These are phyloP conservation scores for Scutellaria barbata DNA, from an alignment of 257 asterid species.

Conservation along the genomic window DNA sequence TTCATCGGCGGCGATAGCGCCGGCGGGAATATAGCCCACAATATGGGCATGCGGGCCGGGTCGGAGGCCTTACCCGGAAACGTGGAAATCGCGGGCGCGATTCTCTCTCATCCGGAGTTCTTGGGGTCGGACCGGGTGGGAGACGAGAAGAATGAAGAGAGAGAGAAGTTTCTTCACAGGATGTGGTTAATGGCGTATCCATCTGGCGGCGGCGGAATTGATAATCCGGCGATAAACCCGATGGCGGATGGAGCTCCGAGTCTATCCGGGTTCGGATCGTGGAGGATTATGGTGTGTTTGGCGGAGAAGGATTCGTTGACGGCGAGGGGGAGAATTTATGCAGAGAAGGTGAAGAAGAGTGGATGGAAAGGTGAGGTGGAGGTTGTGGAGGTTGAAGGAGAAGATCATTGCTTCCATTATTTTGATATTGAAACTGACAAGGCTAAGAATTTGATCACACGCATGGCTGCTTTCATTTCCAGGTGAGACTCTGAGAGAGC, in stretches of 20 bases:
- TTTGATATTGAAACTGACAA: conserved; percentile 37
- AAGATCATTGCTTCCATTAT: conserved; percentile 55
- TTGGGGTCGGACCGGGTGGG: conserved; percentile 38
- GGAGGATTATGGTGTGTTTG: conserved; percentile 21
- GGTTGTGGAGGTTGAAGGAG: conserved; percentile 54
- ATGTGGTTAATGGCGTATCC: conserved; percentile 16
- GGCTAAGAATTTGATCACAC: conserved; percentile 44
- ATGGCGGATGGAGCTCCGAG: conserved; percentile 30
- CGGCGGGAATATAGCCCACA: conserved; percentile 41
- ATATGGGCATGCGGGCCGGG: conserved; percentile 36
- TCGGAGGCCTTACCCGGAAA: conserved; percentile 35
- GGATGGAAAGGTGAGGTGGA: conserved; percentile 64
- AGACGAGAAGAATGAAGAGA: conserved; percentile 19
- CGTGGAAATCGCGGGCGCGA: conserved; percentile 41
- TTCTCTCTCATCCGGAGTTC: conserved; percentile 45
- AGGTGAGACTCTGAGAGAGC: too few relatives aligned
- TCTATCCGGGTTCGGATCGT: conserved; percentile 30
- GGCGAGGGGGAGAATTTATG: conserved; percentile 36
- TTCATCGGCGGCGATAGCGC: conserved; percentile 49
- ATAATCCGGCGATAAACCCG: conserved; percentile 29
- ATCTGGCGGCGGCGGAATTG: conserved; percentile 19
- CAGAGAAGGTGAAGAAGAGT: conserved; percentile 50
- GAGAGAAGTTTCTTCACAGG: conserved; percentile 18
- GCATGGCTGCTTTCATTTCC: conserved; percentile 48
- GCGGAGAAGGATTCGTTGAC: conserved; percentile 40